Evolutionary conservation across 805 yeast genomes (phyloP).

Genomic region (Kluyveromyces starmeri): DNA sequence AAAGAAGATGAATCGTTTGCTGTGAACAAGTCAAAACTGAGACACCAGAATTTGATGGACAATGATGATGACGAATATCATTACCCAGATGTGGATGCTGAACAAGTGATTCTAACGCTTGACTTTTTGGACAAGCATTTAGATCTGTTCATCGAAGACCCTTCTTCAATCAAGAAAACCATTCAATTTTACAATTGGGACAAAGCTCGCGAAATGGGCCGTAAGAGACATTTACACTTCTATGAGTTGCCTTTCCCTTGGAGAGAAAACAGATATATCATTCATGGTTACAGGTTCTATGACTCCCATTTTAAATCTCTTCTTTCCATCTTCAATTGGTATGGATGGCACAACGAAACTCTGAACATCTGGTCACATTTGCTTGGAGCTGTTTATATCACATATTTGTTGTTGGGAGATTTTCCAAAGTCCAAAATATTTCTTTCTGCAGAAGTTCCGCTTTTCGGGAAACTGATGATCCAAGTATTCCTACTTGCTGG

Average conservation of each 20-base stretch:
- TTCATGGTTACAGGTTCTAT: constrained; percentile 79
- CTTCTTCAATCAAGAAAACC: constrained; percentile 5
- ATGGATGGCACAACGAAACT: constrained; percentile 70
- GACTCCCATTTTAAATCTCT: constrained; percentile 51
- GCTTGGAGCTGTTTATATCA: constrained; percentile 52
- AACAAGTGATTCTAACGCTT: constrained; percentile 7
- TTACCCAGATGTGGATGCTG: constrained; percentile 3
- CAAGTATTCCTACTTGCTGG: constrained; percentile 64
- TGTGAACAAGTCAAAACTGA: neutral
- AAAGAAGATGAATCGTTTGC: no score
- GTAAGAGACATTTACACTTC: constrained; percentile 51
- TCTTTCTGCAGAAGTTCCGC: constrained; percentile 36
- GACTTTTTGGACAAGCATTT: constrained; percentile 7
- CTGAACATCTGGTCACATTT: constrained; percentile 92
- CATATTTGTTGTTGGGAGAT: constrained; percentile 47
- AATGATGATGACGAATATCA: neutral
- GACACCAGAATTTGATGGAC: neutral
- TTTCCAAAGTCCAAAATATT: constrained; percentile 55
- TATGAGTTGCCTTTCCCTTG: constrained; percentile 87
- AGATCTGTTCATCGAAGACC: constrained; percentile 8
- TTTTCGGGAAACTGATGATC: constrained; percentile 34
- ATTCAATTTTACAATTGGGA: constrained; percentile 40
- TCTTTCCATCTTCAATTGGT: constrained; percentile 43
- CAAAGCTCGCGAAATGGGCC: constrained; percentile 36
- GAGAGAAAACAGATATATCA: constrained; percentile 84